Conservation (phyloP, 371 early-diverging fungal species). For the Thermomucor indicae-seudaticae region DNA sequence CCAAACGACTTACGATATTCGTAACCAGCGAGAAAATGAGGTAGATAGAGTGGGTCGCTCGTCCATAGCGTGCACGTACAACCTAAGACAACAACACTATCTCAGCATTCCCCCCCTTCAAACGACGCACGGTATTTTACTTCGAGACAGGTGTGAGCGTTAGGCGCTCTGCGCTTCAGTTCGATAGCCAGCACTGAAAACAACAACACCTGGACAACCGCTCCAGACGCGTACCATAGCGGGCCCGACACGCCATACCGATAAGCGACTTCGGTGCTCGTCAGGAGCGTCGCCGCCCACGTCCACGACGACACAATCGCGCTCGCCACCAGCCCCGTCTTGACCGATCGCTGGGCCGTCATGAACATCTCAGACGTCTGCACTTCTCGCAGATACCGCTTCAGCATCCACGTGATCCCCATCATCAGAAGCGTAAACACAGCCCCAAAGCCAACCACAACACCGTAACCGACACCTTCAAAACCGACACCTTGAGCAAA, state of each 20-base stretch:
- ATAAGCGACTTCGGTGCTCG: constrained; percentile 65
- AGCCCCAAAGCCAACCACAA: constrained; percentile 47
- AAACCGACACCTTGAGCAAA: background rate
- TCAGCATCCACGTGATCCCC: constrained; percentile 53
- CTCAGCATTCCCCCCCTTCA: background rate
- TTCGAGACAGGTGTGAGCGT: constrained; percentile 69
- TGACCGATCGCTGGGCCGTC: constrained; percentile 62
- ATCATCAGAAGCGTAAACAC: constrained; percentile 61
- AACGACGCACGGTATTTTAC: constrained; percentile 7
- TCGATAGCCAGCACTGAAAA: constrained; percentile 70
- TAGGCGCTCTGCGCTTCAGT: constrained; percentile 63
- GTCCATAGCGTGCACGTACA: constrained; percentile 61
- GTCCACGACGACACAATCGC: constrained; percentile 69
- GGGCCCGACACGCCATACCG: constrained; percentile 62
- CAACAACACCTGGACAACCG: constrained; percentile 63
- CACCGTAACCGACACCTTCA: constrained; percentile 36
- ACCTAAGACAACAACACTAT: constrained; percentile 13
- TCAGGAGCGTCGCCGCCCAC: constrained; percentile 66
- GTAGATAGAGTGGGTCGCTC: constrained; percentile 54
- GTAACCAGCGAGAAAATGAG: constrained; percentile 53
- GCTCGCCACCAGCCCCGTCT: constrained; percentile 66
- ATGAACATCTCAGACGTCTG: constrained; percentile 66
- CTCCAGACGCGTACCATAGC: constrained; percentile 70
- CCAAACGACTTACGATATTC: constrained; percentile 37
- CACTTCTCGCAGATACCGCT: constrained; percentile 57